Evolutionary conservation across 2,329 filamentous ascomycete genomes (phyloP).

Genomic region (Exophiala xenobiotica): DNA sequence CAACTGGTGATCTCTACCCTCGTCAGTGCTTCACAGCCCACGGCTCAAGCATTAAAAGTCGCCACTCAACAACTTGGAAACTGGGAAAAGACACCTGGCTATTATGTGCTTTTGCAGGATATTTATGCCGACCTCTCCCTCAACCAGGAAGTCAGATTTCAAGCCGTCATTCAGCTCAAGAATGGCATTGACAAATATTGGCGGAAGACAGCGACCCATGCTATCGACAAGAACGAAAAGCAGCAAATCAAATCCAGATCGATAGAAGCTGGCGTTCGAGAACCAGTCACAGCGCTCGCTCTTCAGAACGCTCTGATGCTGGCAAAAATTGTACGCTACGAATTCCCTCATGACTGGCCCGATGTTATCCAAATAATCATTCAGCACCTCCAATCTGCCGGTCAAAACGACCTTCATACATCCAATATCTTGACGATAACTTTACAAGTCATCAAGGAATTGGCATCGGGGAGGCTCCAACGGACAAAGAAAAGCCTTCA

Average conservation of each 20-base stretch:
- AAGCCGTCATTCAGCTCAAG: slow-evolving; percentile 91
- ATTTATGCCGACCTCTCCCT: slow-evolving; percentile 78
- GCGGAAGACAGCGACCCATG: slow-evolving; percentile 74
- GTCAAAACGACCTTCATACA: slow-evolving; percentile 18
- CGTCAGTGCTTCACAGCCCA: slow-evolving; percentile 57
- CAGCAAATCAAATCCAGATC: slow-evolving; percentile 70
- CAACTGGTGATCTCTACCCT: slow-evolving; percentile 65
- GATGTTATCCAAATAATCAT: slow-evolving; percentile 41
- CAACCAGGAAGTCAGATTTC: slow-evolving; percentile 75
- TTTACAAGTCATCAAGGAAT: slow-evolving; percentile 84
- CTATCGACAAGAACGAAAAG: slow-evolving; percentile 70
- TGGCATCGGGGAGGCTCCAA: slow-evolving; percentile 74
- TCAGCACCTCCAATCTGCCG: slow-evolving; percentile 34
- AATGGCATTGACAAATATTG: slow-evolving; percentile 96
- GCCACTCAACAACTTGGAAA: slow-evolving; percentile 66
- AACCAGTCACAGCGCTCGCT: slow-evolving; percentile 72
- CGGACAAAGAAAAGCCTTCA: slow-evolving; percentile 75
- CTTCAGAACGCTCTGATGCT: slow-evolving; percentile 85
- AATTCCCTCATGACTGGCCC: slow-evolving; percentile 83
- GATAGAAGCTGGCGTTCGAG: slow-evolving; percentile 73
- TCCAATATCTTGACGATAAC: slow-evolving; percentile 44
- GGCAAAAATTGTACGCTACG: slow-evolving; percentile 83
- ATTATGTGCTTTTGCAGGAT: slow-evolving; percentile 70
- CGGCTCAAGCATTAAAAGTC: slow-evolving; percentile 53
- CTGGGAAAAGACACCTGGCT: slow-evolving; percentile 68